Evolutionary conservation across 1,139 yeast species (phyloP).

Genomic region (Taphrina flavorubra): DNA sequence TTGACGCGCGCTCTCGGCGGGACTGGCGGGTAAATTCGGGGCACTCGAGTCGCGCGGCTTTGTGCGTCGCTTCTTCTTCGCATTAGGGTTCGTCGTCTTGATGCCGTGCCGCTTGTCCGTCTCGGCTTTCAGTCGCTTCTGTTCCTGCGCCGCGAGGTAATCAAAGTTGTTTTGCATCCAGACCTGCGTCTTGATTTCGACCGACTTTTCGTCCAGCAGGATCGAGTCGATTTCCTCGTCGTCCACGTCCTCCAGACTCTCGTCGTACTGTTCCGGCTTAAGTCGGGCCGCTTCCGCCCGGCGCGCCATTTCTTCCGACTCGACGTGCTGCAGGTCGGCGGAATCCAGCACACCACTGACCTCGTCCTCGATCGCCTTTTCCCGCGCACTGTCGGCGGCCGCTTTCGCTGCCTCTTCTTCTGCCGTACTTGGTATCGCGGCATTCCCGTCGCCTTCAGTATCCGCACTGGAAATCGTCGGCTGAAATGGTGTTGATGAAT

Average conservation of each 20-base stretch:
- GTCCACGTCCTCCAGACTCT: constrained; percentile 73
- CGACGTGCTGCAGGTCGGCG: constrained; percentile 49
- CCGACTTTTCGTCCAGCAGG: constrained; percentile 70
- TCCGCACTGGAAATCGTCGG: constrained; percentile 9
- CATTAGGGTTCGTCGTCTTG: constrained; percentile 47
- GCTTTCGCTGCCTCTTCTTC: neutral
- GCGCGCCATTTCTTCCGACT: constrained; percentile 41
- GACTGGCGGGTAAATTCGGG: constrained; percentile 61
- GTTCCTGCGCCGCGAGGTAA: constrained; percentile 81
- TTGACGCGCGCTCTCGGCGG: constrained; percentile 75
- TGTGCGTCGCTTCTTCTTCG: constrained; percentile 49
- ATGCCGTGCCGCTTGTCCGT: constrained; percentile 68
- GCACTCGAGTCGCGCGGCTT: constrained; percentile 48
- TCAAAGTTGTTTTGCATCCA: constrained; percentile 93
- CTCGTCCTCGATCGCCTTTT: constrained; percentile 46
- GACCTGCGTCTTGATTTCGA: constrained; percentile 70
- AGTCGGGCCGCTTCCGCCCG: constrained; percentile 50
- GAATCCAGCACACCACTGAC: constrained; percentile 63
- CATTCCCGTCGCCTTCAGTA: neutral
- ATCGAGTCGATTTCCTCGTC: constrained; percentile 73
- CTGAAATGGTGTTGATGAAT: constrained; percentile 43
- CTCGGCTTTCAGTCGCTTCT: constrained; percentile 78
- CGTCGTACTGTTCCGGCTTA: constrained; percentile 59
- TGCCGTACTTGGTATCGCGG: neutral
- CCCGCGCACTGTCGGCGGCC: constrained; percentile 23